These are phyloP conservation scores for Neurospora pannonica DNA, from an alignment of 495 filamentous ascomycete genomes.

Conservation along the genomic window DNA sequence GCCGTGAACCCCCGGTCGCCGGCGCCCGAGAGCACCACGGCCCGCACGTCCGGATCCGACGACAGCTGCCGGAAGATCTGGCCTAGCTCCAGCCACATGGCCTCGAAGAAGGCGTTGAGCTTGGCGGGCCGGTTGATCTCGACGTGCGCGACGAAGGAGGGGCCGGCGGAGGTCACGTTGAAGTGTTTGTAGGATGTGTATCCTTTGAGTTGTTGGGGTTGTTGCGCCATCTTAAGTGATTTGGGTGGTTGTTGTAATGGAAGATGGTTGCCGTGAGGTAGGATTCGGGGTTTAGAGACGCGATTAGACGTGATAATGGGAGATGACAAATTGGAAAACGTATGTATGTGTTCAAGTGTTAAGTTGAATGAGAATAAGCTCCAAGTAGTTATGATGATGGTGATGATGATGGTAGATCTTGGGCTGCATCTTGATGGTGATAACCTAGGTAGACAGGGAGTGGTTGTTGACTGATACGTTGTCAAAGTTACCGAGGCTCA, in stretches of 20 bases:
- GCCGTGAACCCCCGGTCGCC: slow-evolving; percentile 80
- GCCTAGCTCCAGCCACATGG: slow-evolving; percentile 83
- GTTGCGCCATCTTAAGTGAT: slow-evolving; percentile 13
- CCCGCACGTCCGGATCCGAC: slow-evolving; percentile 59
- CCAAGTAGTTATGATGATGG: not conserved
- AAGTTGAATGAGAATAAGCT: not conserved
- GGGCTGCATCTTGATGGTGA: not conserved
- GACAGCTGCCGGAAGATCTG: slow-evolving; percentile 67
- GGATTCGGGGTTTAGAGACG: not conserved
- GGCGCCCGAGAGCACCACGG: slow-evolving; percentile 71
- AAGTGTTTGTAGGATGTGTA: slow-evolving; percentile 58
- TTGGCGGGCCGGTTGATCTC: slow-evolving; percentile 87
- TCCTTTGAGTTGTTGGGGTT: slow-evolving; percentile 3
- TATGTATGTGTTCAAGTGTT: not conserved
- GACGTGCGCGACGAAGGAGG: slow-evolving; percentile 71
- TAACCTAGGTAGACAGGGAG: not conserved
- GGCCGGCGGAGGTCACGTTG: slow-evolving; percentile 58
- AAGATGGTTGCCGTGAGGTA: not conserved
- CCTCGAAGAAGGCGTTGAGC: slow-evolving; percentile 81
- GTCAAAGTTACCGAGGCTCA: slow-evolving; percentile 4
- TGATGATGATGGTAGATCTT: not conserved
- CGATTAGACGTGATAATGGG: not conserved
- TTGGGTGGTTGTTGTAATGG: not conserved
- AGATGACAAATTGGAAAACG: not conserved
- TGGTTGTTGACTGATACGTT: not conserved